Evolutionary conservation across 352 stramenopile genomes (phyloP).

Genomic region (Globisporangium alternatum): DNA sequence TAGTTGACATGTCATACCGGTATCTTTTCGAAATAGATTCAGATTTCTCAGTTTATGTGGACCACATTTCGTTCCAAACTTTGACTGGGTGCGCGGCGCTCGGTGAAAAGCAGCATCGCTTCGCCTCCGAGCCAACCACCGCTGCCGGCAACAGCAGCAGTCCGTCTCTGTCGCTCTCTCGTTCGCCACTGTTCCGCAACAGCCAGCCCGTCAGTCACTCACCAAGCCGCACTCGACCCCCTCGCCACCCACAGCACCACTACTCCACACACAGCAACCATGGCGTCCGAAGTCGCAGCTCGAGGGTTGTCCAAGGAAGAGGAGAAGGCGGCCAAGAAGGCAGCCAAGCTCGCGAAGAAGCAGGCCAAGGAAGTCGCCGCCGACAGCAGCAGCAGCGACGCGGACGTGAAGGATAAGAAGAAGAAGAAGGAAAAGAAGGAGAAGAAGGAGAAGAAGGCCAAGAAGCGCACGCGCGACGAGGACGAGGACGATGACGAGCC

Average conservation of each 20-base stretch:
- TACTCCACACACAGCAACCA: neutral
- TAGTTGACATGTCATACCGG: neutral
- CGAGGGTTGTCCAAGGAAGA: constrained; percentile 49
- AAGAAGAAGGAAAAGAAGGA: constrained; percentile 63
- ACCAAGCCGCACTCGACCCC: constrained; percentile 6
- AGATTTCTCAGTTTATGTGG: constrained; percentile 2
- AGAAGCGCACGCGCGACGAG: constrained; percentile 60
- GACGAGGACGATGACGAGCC: constrained; percentile 27
- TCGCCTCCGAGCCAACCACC: constrained; percentile 7
- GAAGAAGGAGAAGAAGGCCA: constrained; percentile 75
- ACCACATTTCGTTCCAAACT: neutral
- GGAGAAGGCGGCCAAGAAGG: constrained; percentile 61
- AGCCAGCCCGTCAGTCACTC: neutral
- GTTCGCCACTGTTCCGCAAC: constrained; percentile 8
- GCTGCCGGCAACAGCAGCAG: neutral
- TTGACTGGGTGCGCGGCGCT: constrained; percentile 9
- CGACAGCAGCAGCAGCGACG: constrained; percentile 13
- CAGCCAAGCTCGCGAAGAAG: constrained; percentile 55
- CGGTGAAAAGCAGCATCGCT: constrained; percentile 14
- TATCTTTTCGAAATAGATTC: neutral
- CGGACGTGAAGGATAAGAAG: constrained; percentile 27
- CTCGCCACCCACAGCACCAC: constrained; percentile 7
- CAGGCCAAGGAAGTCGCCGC: constrained; percentile 30
- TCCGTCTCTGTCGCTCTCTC: constrained; percentile 3
- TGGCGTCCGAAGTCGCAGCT: constrained; percentile 22